phyloP scores from a whole-genome alignment of 2,329 filamentous ascomycete genomes.

The Bipolaris cookei region DNA sequence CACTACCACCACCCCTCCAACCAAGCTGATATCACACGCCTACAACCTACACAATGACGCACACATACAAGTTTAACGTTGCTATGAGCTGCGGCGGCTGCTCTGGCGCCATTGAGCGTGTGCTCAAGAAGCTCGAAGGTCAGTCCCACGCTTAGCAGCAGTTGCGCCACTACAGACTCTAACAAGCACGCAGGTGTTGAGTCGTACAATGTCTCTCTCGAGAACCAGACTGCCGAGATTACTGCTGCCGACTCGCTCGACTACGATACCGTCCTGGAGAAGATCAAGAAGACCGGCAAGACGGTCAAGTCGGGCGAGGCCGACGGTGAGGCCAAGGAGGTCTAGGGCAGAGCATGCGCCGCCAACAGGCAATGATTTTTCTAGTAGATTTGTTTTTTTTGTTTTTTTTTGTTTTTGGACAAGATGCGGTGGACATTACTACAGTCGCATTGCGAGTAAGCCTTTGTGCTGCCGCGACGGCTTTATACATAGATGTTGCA shows the following conservation, averaged over 20 bases:
- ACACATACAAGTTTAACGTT: slow-evolving; percentile 95
- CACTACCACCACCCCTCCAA: slow-evolving; percentile 3
- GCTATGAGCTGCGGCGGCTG: slow-evolving; percentile 95
- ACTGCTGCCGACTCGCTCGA: slow-evolving; percentile 70
- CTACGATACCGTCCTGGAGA: slow-evolving; percentile 82
- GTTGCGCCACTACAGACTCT: slow-evolving; percentile 12
- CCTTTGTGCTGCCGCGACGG: slow-evolving; percentile 10
- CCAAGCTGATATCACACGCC: slow-evolving; percentile 8
- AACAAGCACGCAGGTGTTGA: slow-evolving; percentile 71
- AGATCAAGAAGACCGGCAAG: slow-evolving; percentile 96
- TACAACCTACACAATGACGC: slow-evolving; percentile 63
- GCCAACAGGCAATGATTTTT: slow-evolving; percentile 2
- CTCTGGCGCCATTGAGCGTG: slow-evolving; percentile 90
- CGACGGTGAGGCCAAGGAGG: slow-evolving; percentile 60
- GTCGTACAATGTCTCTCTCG: slow-evolving; percentile 84
- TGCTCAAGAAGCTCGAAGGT: slow-evolving; percentile 93
- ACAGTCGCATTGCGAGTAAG: slow-evolving; percentile 12
- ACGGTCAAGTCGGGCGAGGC: slow-evolving; percentile 78
- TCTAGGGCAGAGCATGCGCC: slow-evolving; percentile 23
- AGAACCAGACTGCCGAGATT: slow-evolving; percentile 81
- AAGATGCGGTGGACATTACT: slow-evolving; percentile 27
- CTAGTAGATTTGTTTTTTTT: slow-evolving; percentile 25
- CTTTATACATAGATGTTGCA: slow-evolving; percentile 9
- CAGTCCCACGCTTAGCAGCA: slow-evolving; percentile 42
- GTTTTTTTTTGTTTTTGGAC: slow-evolving; percentile 20